Base-by-base conservation (phyloP, 2,329 filamentous ascomycete genomes). In the Pseudopithomyces maydicus region DNA sequence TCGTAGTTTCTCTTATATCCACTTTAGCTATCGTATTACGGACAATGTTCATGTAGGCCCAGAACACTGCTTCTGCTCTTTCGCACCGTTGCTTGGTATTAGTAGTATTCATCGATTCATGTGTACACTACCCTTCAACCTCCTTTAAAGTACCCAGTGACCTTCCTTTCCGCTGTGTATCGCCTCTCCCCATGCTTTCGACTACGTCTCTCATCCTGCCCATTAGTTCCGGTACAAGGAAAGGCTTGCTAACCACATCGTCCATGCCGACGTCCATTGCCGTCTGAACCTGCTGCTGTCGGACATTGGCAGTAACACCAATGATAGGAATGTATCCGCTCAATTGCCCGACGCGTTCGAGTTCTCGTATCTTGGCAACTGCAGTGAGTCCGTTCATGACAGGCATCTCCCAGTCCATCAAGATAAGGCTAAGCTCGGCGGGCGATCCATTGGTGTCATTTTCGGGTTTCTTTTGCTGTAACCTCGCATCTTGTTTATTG, bases 171-270 rank as follows among this genome's bases (percentile, higher is more conserved):
- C 45, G 35, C 11, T 29, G 15, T 14, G 32, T 12, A 23, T 36
- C 29, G 2, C 45, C 45, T 22, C 45, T 47, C n/a, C 29, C 45
- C 32, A 36, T 17, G 2, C 15, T 22, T 12, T 39, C 29, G 19
- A 57, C 43, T 43, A 57, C 14, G 14, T 38, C 44, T 29, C 44
- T 43, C 50, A 64, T 62, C 15, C 55, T 61, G 10, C 39, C 36
- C 51, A 61, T 55, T 3, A 74, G 55, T 48, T 72, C 70, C 1
- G 67, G 61, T 47, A 73, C 68, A 32, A 66, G 63, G 69, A 93
- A 93, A 1, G 91, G 91, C 70, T 94, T 95, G 3, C 88, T 88
- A 35, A 94, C 89, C 38, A 92, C 85, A 73, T 72, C 61, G 35
- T 74, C 72, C 70, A 75, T 74, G 4, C 73, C 73, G 0, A 68